A percentile compares a stretch with the other conserved stretches of the same genome.
phyloP scores from a whole-genome alignment of 768 basidiomycete genomes.

The Naganishia vaughanmartiniae region DNA sequence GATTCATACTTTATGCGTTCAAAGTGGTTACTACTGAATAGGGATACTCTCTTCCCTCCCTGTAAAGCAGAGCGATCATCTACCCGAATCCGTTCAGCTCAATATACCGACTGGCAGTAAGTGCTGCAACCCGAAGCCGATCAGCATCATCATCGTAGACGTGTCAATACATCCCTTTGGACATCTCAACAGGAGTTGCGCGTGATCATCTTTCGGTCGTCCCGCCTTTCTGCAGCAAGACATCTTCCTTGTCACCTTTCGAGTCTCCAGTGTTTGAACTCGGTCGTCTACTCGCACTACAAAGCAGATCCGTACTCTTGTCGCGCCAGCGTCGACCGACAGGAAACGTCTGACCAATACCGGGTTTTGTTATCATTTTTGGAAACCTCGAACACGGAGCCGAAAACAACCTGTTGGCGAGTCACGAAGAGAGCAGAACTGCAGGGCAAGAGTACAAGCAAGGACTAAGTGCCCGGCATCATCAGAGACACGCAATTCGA shows the following conservation, averaged over 20 bases:
- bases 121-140: background rate
- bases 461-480: background rate
- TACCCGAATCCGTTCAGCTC: background rate
- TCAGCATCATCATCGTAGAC: background rate
- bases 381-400: background rate
- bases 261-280: background rate
- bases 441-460: background rate
- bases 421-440: background rate
- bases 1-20: background rate
- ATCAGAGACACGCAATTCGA: background rate
- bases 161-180: background rate
- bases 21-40: background rate
- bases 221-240: background rate
- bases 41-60: background rate
- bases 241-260: background rate
- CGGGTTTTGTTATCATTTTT: background rate
- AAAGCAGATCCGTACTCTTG: background rate
- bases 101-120: background rate
- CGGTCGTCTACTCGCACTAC: background rate
- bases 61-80: background rate
- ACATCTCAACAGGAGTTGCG: slow-evolving; percentile 2
- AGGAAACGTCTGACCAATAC: background rate
- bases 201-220: background rate
- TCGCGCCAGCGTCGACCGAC: background rate
- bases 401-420: background rate